These are phyloP conservation scores for Microascus cirrosus DNA, from an alignment of 2,329 filamentous ascomycete species.

Conservation along the genomic window DNA sequence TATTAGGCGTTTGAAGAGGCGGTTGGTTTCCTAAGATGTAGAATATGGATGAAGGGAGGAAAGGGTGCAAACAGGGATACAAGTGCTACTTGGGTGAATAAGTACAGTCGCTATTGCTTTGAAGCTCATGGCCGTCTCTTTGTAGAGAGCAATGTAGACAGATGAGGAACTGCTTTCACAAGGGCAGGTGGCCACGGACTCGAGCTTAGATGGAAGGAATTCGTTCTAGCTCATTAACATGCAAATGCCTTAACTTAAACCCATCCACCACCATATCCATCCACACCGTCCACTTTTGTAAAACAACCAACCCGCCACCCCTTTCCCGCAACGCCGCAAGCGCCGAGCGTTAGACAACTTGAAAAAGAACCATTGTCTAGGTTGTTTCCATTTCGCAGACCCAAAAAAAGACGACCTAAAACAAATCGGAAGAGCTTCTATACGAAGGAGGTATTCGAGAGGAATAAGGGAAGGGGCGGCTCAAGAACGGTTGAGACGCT, in stretches of 20 bases:
- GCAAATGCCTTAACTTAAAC: background rate
- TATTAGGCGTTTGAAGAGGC: background rate
- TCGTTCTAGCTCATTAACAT: background rate
- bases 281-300: background rate
- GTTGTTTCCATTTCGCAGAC: conserved; percentile 5
- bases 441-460: background rate
- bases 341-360: background rate
- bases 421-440: background rate
- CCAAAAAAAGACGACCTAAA: background rate
- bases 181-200: no score
- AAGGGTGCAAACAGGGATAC: background rate
- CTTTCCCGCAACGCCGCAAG: conserved; percentile 7
- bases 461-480: background rate
- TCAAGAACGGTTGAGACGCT: conserved; percentile 38
- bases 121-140: no score
- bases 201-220: background rate
- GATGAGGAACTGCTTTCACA: no score
- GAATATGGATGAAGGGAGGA: background rate
- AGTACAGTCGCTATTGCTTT: no score
- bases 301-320: background rate
- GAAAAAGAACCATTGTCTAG: background rate
- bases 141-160: no score
- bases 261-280: background rate
- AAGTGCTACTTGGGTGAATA: background rate
- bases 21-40: background rate